These are phyloP conservation scores for Bipolaris gigantea DNA, from an alignment of 2,329 filamentous ascomycete genomes.

Conservation along the genomic window DNA sequence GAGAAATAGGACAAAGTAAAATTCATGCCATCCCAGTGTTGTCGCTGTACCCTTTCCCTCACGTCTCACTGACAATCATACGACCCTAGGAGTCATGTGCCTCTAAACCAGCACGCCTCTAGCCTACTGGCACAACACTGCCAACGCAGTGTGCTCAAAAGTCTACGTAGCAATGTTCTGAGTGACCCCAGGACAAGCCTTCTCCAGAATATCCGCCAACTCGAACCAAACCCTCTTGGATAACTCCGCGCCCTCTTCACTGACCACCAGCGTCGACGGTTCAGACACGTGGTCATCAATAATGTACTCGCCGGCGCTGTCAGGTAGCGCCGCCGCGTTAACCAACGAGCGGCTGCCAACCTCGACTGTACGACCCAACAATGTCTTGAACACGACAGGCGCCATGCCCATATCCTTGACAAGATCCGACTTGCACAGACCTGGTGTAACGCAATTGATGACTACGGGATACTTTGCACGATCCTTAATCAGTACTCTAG, in stretches of 20 bases:
- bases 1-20: too few species aligned
- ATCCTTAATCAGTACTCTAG: slow-evolving; percentile 9
- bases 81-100: too few species aligned
- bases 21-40: too few species aligned
- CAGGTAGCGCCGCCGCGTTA: slow-evolving; percentile 32
- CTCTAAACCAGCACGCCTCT: neutral
- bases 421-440: slow-evolving; percentile 24
- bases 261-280: slow-evolving; percentile 35
- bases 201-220: slow-evolving; percentile 40
- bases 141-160: too few species aligned
- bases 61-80: too few species aligned
- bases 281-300: slow-evolving; percentile 30
- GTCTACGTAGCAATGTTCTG: neutral
- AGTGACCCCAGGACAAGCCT: slow-evolving; percentile 28
- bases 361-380: slow-evolving; percentile 41
- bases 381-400: slow-evolving; percentile 11
- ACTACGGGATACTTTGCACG: slow-evolving; percentile 19
- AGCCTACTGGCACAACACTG: too few species aligned
- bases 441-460: slow-evolving; percentile 32
- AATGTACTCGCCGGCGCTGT: slow-evolving; percentile 42
- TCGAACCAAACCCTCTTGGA: slow-evolving; percentile 44
- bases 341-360: slow-evolving; percentile 46
- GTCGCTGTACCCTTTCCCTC: too few species aligned
- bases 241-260: slow-evolving; percentile 34
- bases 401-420: slow-evolving; percentile 11